Percentiles rank a stretch among this genome's conserved stretches.
These are phyloP conservation scores for Scedosporium boydii DNA, from an alignment of 2,329 filamentous ascomycete genomes.

Conservation along the genomic window DNA sequence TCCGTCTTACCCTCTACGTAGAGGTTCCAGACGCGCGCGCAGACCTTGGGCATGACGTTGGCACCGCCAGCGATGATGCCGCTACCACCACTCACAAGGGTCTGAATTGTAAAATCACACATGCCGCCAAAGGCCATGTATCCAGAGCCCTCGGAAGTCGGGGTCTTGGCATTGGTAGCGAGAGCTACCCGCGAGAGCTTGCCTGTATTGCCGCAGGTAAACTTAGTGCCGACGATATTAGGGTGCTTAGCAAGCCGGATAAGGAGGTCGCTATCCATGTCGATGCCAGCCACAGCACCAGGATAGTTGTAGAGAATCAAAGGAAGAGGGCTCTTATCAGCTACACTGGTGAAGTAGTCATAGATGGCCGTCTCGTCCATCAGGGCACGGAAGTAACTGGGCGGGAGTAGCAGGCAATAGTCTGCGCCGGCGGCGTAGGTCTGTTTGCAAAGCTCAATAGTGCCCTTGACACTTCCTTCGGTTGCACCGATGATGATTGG, in stretches of 20 bases:
- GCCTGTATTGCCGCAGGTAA: slow-evolving; percentile 84
- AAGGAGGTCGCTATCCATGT: slow-evolving; percentile 82
- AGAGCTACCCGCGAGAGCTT: slow-evolving; percentile 76
- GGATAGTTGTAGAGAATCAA: slow-evolving; percentile 87
- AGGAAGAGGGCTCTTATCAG: slow-evolving; percentile 66
- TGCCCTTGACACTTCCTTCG: slow-evolving; percentile 71
- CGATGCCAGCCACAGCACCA: slow-evolving; percentile 74
- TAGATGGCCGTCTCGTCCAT: slow-evolving; percentile 66
- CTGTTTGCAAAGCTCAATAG: slow-evolving; percentile 62
- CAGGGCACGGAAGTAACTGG: slow-evolving; percentile 72
- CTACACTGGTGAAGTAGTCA: slow-evolving; percentile 66
- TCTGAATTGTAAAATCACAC: slow-evolving; percentile 80
- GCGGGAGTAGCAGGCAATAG: slow-evolving; percentile 70
- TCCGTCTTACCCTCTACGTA: slow-evolving; percentile 63
- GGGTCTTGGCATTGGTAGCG: slow-evolving; percentile 62
- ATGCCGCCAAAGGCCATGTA: slow-evolving; percentile 87
- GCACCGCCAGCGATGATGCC: slow-evolving; percentile 81
- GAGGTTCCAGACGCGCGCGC: slow-evolving; percentile 68
- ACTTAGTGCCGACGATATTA: slow-evolving; percentile 83
- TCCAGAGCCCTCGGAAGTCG: slow-evolving; percentile 45
- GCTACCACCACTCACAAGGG: slow-evolving; percentile 65
- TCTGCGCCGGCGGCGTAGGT: slow-evolving; percentile 63
- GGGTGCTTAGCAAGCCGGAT: slow-evolving; percentile 70
- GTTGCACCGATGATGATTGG: slow-evolving; percentile 77
- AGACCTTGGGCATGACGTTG: slow-evolving; percentile 77